phyloP scores from a whole-genome alignment of 2,329 filamentous ascomycete genomes.

The Pyrenochaeta sp. region DNA sequence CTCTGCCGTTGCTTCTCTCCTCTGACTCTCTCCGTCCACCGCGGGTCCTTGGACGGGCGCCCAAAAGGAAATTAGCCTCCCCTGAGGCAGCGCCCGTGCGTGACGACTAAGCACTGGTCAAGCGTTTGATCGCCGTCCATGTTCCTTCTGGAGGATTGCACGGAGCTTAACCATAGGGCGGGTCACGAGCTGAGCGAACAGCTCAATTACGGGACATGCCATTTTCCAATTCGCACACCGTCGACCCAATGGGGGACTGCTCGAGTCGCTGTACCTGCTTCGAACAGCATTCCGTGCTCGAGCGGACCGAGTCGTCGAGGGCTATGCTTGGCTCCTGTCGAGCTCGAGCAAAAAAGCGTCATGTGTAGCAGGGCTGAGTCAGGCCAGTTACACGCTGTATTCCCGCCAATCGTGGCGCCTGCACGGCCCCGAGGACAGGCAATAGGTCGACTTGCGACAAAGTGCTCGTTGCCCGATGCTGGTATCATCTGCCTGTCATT shows the following conservation, averaged over 20 bases:
- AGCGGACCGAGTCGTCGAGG: not conserved
- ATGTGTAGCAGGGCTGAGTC: slow-evolving; percentile 20
- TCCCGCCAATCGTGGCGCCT: slow-evolving; percentile 24
- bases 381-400: slow-evolving; percentile 7
- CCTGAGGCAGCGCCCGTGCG: slow-evolving; percentile 40
- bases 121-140: slow-evolving; percentile 51
- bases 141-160: slow-evolving; percentile 33
- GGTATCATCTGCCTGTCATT: slow-evolving; percentile 22
- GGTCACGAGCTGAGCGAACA: slow-evolving; percentile 29
- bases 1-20: slow-evolving; percentile 23
- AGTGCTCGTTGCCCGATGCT: not conserved
- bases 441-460: not conserved
- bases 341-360: slow-evolving; percentile 8
- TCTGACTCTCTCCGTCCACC: slow-evolving; percentile 28
- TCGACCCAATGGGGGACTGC: slow-evolving; percentile 13
- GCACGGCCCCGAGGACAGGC: not conserved
- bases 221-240: slow-evolving; percentile 14
- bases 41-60: slow-evolving; percentile 23
- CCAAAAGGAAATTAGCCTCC: slow-evolving; percentile 39
- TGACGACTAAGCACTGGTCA: slow-evolving; percentile 44
- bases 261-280: slow-evolving; percentile 34
- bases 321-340: slow-evolving; percentile 16
- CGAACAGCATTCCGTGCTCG: slow-evolving; percentile 24
- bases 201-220: slow-evolving; percentile 33
- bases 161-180: slow-evolving; percentile 36